Evolutionary conservation across 2,329 filamentous ascomycete genomes (phyloP).

Genomic region (Colletotrichum sp.): DNA sequence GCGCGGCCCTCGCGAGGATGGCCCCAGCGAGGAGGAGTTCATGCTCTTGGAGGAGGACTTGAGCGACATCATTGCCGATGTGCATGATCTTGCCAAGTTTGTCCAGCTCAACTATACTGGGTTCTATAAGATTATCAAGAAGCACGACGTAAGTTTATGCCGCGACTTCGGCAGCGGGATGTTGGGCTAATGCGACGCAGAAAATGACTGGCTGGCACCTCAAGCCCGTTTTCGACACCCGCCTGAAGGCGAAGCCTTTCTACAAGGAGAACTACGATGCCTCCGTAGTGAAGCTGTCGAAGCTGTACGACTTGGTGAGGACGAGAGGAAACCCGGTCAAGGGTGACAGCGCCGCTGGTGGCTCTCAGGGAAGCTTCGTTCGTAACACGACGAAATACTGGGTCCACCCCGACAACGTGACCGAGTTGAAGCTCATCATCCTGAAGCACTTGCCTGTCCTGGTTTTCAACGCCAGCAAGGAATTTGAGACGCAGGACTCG

Average conservation of each 20-base stretch:
- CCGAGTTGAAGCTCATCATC: conserved; percentile 96
- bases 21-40: conserved; percentile 88
- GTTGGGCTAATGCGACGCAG: conserved; percentile 45
- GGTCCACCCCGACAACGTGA: conserved; percentile 98
- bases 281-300: conserved; percentile 92
- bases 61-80: conserved; percentile 97
- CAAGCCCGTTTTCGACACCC: conserved; percentile 92
- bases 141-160: conserved; percentile 79
- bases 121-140: conserved; percentile 99
- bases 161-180: neutral
- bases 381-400: conserved; percentile 99
- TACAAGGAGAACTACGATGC: conserved; percentile 99
- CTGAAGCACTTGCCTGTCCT: conserved; percentile 96
- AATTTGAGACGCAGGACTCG: conserved; percentile 88
- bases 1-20: conserved; percentile 60
- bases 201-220: conserved; percentile 96
- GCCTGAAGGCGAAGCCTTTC: conserved; percentile 95
- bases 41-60: conserved; percentile 91
- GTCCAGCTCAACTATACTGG: conserved; percentile 98
- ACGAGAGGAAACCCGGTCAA: conserved; percentile 91
- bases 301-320: conserved; percentile 91
- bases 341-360: conserved; percentile 90
- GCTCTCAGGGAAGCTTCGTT: conserved; percentile 92
- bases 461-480: conserved; percentile 96
- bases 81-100: conserved; percentile 97